Base-by-base conservation (phyloP, 2,329 filamentous ascomycete genomes). In the Ceratocystis ficicola region DNA sequence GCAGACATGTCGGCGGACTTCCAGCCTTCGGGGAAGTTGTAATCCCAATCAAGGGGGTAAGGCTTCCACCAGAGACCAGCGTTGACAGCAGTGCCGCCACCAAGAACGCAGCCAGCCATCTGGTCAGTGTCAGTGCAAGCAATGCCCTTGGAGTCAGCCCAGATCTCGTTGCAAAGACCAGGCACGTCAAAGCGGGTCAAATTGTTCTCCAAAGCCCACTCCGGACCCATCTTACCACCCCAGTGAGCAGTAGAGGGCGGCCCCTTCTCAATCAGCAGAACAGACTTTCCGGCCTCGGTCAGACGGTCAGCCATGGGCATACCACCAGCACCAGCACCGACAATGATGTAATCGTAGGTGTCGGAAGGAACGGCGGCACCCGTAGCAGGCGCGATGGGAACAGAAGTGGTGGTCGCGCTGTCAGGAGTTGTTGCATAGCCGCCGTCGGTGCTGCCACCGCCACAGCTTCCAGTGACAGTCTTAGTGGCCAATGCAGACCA, bases 1-100 rank as follows among this genome's bases (percentile, higher is more conserved):
- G 76, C 72, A 68, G 76, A 75, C 72, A 90, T 81, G 70, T 90
- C 86, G 5, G 75, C 72, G 20, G 83, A 79, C 73, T 87, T 85
- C 88, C 88, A 91, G 36, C 87, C 87, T 1, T 76, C 69, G 0
- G 88, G 88, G 76, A 88, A 91, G 73, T 87, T 87, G 72, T 82
- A 79, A 72, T 90, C 85, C 77, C 87, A 90, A 72, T 90, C 88
- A 6, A 76, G 73, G 4, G 81, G 78, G 68, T 85, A 82, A 0
- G 87, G 81, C 76, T 82, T 84, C 80, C 84, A 87, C 81, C 84
- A 88, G 44, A 89, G 77, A 57, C 84, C 85, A 63, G 86, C 83
- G 69, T 89, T 89, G 71, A 88, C 78, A 32, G 84, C 82, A 15
- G 83, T 82, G 6, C 84, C 83, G 65, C 86, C 87, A 62, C 87